Conservation (phyloP, 192 early-diverging fungal genomes). For the Allomyces macrogynus region DNA sequence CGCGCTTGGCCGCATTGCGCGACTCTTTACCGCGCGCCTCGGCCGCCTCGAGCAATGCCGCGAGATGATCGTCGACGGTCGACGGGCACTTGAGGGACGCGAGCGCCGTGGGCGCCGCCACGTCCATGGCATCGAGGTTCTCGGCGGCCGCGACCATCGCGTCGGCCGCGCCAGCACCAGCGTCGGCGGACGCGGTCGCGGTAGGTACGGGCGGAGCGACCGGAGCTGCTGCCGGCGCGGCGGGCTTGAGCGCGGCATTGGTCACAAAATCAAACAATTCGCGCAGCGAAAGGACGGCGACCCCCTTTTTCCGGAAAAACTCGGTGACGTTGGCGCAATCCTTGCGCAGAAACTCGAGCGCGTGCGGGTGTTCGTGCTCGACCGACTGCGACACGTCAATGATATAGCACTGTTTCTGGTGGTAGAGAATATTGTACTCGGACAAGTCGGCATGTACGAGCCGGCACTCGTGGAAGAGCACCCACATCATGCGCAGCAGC, state of each 20-base stretch:
- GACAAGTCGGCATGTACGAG: conserved; percentile 95
- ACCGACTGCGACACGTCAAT: conserved; percentile 98
- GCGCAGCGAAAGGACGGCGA: conserved; percentile 52
- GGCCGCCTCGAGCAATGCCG: neutral
- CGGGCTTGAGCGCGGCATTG: conserved; percentile 10
- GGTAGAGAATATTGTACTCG: conserved; percentile 89
- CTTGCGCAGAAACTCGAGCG: conserved; percentile 86
- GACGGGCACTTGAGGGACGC: neutral
- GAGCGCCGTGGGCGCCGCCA: neutral
- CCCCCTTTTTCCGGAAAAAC: conserved; percentile 64
- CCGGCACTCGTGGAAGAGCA: conserved; percentile 75
- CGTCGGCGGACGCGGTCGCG: neutral
- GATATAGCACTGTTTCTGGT: conserved; percentile 29
- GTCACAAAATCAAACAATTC: conserved; percentile 81
- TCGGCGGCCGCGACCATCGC: conserved; percentile 4
- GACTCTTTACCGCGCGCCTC: neutral
- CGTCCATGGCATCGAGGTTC: neutral
- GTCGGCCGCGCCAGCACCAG: conserved; percentile 1
- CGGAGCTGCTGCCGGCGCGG: neutral
- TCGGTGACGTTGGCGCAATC: conserved; percentile 85
- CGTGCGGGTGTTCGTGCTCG: conserved; percentile 94
- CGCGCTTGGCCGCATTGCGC: too few relatives aligned
- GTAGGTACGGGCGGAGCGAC: too few relatives aligned
- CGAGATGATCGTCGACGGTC: conserved; percentile 1
- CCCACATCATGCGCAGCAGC: conserved; percentile 67